These are phyloP conservation scores for Rhynchosporium secalis DNA, from an alignment of 2,329 filamentous ascomycete species.

Conservation along the genomic window DNA sequence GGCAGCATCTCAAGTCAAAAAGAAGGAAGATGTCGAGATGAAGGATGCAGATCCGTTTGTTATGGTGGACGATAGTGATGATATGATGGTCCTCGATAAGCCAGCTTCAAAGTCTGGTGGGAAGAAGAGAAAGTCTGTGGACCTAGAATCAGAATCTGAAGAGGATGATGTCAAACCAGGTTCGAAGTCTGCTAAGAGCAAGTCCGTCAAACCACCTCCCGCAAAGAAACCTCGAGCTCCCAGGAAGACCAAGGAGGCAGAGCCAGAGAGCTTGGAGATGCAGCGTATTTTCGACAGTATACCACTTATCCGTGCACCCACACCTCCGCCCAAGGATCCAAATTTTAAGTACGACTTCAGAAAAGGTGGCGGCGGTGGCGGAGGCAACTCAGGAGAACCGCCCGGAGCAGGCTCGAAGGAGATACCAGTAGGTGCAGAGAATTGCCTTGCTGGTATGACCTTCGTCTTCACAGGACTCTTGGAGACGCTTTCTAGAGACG, in stretches of 20 bases:
- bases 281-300: conserved; percentile 88
- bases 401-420: conserved; percentile 65
- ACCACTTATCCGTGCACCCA: conserved; percentile 77
- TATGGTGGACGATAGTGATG: conserved; percentile 49
- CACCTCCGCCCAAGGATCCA: conserved; percentile 72
- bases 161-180: conserved; percentile 53
- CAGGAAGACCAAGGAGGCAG: conserved; percentile 52
- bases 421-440: conserved; percentile 79
- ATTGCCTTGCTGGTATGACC: conserved; percentile 83
- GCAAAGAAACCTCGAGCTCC: conserved; percentile 40
- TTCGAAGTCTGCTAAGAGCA: conserved; percentile 52
- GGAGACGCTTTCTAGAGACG: conserved; percentile 76
- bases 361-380: conserved; percentile 55
- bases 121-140: conserved; percentile 62
- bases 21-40: conserved; percentile 49
- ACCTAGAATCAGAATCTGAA: conserved; percentile 56
- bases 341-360: conserved; percentile 80
- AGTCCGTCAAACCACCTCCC: conserved; percentile 38
- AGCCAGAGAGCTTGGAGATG: conserved; percentile 68
- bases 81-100: conserved; percentile 40
- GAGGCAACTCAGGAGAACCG: conserved; percentile 63
- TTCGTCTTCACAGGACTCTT: conserved; percentile 96
- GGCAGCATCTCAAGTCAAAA: conserved; percentile 39
- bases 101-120: conserved; percentile 27
- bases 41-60: conserved; percentile 37